Conservation (phyloP, 169 alveolate species). For the Amoebophrya sp. region DNA sequence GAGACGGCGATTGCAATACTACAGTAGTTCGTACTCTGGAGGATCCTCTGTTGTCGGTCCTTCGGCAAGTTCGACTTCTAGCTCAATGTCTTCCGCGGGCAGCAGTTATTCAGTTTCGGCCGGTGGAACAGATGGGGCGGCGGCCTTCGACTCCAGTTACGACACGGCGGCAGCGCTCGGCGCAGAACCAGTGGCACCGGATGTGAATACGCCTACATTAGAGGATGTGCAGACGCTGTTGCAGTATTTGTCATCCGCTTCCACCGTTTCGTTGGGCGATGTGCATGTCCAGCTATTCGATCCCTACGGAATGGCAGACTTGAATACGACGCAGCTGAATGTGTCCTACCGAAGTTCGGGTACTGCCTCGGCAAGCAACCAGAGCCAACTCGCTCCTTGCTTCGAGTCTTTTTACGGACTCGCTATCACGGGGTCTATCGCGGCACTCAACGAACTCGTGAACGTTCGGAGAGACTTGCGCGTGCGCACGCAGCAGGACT, state of each 20-base stretch:
- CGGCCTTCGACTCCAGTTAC: too few species aligned
- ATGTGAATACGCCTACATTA: too few species aligned
- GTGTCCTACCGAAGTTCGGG: conserved; percentile 21
- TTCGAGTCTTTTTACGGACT: not conserved
- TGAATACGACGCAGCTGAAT: not conserved
- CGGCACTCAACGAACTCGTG: not conserved
- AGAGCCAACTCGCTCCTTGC: not conserved
- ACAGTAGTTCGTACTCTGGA: not conserved
- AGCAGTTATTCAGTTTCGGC: not conserved
- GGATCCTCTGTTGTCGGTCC: not conserved
- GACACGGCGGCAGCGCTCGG: too few species aligned
- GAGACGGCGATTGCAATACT: not conserved
- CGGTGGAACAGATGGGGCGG: too few species aligned
- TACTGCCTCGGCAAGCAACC: not conserved
- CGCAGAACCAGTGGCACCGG: too few species aligned
- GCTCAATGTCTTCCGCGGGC: not conserved
- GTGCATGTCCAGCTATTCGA: not conserved
- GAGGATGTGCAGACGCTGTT: too few species aligned
- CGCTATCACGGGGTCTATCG: not conserved
- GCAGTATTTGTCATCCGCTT: too few species aligned
- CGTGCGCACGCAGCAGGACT: not conserved
- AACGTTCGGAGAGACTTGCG: not conserved
- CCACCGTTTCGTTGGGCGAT: too few species aligned
- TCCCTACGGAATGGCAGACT: not conserved
- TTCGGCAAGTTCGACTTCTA: not conserved